These are phyloP conservation scores for Aspergillus bombycis DNA, from an alignment of 2,329 filamentous ascomycete species.

Conservation along the genomic window DNA sequence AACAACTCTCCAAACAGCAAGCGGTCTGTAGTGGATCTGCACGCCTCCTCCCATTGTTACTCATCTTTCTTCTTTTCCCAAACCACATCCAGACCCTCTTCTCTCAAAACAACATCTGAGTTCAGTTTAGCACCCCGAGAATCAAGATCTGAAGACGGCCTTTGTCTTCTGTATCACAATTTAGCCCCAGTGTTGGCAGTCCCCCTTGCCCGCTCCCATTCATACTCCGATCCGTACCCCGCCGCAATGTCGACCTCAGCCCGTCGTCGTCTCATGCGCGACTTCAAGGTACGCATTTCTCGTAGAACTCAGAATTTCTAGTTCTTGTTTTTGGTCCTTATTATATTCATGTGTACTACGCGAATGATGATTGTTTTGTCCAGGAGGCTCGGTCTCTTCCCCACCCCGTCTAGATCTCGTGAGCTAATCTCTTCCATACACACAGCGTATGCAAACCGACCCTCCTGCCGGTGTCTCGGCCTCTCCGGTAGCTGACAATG, in stretches of 20 bases:
- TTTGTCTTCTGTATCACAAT: neutral
- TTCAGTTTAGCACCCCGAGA: neutral
- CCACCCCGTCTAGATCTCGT: neutral
- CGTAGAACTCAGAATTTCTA: neutral
- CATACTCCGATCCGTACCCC: constrained; percentile 11
- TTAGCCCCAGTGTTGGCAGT: neutral
- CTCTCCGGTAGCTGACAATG: constrained; percentile 74
- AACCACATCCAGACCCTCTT: constrained; percentile 1
- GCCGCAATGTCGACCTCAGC: constrained; percentile 84
- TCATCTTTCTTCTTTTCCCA: constrained; percentile 6
- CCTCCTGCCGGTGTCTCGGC: constrained; percentile 95
- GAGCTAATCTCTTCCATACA: constrained; percentile 18
- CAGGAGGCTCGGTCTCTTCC: neutral
- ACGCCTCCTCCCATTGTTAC: neutral
- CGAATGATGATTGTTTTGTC: neutral
- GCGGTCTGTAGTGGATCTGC: constrained; percentile 3
- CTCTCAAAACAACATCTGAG: neutral
- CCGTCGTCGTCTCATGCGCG: constrained; percentile 94
- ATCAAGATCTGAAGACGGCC: neutral
- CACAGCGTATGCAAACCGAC: constrained; percentile 96
- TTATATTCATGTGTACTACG: neutral
- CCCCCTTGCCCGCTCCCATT: neutral
- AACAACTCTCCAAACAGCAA: neutral
- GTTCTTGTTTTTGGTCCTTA: constrained; percentile 4
- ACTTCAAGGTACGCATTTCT: constrained; percentile 82